These are phyloP conservation scores for Rhynchosporium agropyri DNA, from an alignment of 2,329 filamentous ascomycete genomes.

Conservation along the genomic window DNA sequence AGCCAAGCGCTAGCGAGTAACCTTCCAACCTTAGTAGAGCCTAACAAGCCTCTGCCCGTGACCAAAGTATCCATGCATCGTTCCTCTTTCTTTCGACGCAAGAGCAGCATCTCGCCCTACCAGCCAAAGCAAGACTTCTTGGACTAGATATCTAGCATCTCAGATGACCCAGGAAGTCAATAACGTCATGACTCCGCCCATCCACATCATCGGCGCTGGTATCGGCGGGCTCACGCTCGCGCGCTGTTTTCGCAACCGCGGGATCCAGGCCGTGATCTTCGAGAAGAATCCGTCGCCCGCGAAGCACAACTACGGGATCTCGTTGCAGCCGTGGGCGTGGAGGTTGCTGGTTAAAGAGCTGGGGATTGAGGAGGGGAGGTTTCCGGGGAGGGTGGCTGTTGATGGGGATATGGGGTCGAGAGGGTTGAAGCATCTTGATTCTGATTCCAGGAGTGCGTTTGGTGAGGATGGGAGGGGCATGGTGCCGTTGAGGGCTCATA, in stretches of 20 bases:
- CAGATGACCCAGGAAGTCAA: slow-evolving; percentile 5
- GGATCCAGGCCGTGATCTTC: slow-evolving; percentile 22
- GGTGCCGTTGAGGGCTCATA: slow-evolving; percentile 22
- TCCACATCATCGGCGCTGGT: slow-evolving; percentile 27
- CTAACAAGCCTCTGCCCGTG: too few relatives aligned
- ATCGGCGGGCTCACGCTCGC: slow-evolving; percentile 26
- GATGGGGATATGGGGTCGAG: slow-evolving; percentile 12
- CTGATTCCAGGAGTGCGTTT: not conserved
- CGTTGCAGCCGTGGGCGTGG: slow-evolving; percentile 22
- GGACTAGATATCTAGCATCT: not conserved
- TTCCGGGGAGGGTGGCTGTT: slow-evolving; percentile 22
- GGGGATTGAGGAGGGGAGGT: slow-evolving; percentile 18
- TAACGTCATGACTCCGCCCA: slow-evolving; percentile 24
- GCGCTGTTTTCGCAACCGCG: slow-evolving; percentile 20
- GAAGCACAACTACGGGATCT: slow-evolving; percentile 26
- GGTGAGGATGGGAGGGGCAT: not conserved
- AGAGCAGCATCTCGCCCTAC: not conserved
- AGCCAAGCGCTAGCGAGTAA: not conserved
- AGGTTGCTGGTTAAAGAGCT: slow-evolving; percentile 22
- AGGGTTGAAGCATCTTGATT: not conserved
- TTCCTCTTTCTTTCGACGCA: not conserved
- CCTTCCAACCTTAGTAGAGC: not conserved
- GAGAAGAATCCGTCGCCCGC: slow-evolving; percentile 23
- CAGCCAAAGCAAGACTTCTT: not conserved
- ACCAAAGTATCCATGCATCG: too few relatives aligned